Evolutionary conservation across 2,329 filamentous ascomycete species (phyloP).

Genomic region (Arthrinium phaeospermum): DNA sequence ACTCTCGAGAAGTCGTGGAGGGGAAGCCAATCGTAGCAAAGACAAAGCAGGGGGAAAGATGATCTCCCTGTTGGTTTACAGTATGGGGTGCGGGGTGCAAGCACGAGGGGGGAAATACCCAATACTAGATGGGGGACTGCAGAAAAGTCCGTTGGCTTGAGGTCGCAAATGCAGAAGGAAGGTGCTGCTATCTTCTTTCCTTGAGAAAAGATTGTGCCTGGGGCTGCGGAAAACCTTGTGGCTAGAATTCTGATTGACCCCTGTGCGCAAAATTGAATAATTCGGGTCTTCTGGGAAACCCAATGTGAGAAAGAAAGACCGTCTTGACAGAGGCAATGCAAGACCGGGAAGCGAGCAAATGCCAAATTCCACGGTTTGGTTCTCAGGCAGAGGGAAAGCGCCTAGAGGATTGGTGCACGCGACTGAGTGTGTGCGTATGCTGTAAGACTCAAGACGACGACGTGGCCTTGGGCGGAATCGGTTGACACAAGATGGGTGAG

Average conservation of each 20-base stretch:
- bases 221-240: constrained; percentile 12
- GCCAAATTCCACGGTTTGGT: not conserved
- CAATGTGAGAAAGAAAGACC: not conserved
- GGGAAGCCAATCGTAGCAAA: constrained; percentile 5
- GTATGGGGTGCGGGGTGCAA: constrained; percentile 16
- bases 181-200: constrained; percentile 1
- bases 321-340: not conserved
- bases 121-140: not conserved
- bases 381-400: not conserved
- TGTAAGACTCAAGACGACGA: constrained; percentile 19
- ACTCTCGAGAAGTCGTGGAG: constrained; percentile 8
- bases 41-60: not conserved
- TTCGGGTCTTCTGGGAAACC: not conserved
- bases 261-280: not conserved
- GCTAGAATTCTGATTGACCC: not conserved
- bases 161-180: constrained; percentile 4
- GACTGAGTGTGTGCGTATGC: not conserved
- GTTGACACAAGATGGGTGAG: not conserved
- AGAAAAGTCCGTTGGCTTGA: constrained; percentile 3
- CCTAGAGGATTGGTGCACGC: constrained; percentile 9
- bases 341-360: constrained; percentile 6
- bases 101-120: not conserved
- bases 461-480: constrained; percentile 13
- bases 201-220: constrained; percentile 1
- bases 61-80: constrained; percentile 1